These are phyloP conservation scores for Talaromyces islandicus DNA, from an alignment of 2,329 filamentous ascomycete genomes.

Conservation along the genomic window DNA sequence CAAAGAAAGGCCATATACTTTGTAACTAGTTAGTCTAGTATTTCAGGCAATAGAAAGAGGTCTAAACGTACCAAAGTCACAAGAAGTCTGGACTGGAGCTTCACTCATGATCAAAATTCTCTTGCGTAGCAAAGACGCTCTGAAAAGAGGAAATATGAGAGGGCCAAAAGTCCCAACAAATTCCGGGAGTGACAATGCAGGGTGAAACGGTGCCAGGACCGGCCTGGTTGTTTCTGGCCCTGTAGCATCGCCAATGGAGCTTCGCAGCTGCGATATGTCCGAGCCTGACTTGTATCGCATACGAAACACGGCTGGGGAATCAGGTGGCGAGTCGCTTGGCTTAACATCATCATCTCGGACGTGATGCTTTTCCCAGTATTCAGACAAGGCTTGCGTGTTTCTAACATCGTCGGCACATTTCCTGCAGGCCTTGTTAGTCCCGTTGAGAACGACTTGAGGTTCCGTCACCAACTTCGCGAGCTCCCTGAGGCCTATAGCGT, in stretches of 20 bases:
- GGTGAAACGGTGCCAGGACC: slow-evolving; percentile 70
- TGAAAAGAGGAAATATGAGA: slow-evolving; percentile 82
- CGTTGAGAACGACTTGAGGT: slow-evolving; percentile 4
- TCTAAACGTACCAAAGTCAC: slow-evolving; percentile 69
- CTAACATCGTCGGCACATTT: slow-evolving; percentile 59
- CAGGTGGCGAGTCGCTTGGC: slow-evolving; percentile 44
- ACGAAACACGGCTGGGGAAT: slow-evolving; percentile 46
- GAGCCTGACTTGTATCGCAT: slow-evolving; percentile 48
- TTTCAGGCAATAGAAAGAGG: slow-evolving; percentile 5
- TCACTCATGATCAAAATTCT: slow-evolving; percentile 81
- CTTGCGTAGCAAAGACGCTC: slow-evolving; percentile 78
- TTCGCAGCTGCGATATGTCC: slow-evolving; percentile 24
- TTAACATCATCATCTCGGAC: slow-evolving; percentile 32
- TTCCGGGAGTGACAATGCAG: slow-evolving; percentile 72
- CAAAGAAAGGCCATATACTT: slow-evolving; percentile 91
- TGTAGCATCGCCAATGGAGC: slow-evolving; percentile 38
- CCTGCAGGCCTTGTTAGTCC: slow-evolving; percentile 20
- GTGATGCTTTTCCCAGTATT: slow-evolving; percentile 65
- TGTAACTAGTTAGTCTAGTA: slow-evolving; percentile 14
- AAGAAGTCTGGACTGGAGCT: slow-evolving; percentile 76
- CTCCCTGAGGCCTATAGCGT: slow-evolving; percentile 68
- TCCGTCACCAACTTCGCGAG: slow-evolving; percentile 58
- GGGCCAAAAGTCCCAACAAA: slow-evolving; percentile 83
- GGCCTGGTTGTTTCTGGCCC: slow-evolving; percentile 42
- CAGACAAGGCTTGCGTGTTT: slow-evolving; percentile 59